These are phyloP conservation scores for Citrus cavaleriei DNA, from an alignment of 345 rosid genomes.

Conservation along the genomic window DNA sequence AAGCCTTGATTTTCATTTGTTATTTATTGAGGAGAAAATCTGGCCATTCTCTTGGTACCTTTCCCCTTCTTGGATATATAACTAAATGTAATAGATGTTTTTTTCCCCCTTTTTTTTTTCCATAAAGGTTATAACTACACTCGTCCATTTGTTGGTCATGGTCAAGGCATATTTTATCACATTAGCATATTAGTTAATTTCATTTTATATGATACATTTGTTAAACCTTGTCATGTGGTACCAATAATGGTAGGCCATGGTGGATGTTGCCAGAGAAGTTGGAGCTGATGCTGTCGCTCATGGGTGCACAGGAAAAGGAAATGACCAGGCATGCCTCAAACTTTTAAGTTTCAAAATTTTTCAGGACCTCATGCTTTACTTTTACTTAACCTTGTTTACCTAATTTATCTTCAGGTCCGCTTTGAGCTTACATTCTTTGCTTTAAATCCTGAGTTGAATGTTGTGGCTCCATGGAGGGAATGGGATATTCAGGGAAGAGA, in stretches of 20 bases:
- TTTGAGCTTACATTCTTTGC: slow-evolving; percentile 96
- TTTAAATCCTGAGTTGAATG: slow-evolving; percentile 80
- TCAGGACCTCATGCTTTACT: not conserved
- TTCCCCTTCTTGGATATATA: not conserved
- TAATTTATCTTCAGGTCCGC: slow-evolving; percentile 57
- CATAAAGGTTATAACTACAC: not conserved
- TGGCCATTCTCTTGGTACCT: not conserved
- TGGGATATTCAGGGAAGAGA: slow-evolving; percentile 96
- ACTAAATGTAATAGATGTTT: not conserved
- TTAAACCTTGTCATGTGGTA: not conserved
- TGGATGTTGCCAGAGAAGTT: slow-evolving; percentile 92
- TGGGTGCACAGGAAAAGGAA: slow-evolving; percentile 99
- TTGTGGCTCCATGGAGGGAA: slow-evolving; percentile 98
- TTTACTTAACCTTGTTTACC: slow-evolving; percentile 4
- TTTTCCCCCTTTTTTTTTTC: not conserved
- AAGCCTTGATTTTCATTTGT: not conserved
- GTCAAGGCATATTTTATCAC: not conserved
- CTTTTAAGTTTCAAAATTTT: not conserved
- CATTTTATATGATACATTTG: not conserved
- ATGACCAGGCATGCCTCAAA: slow-evolving; percentile 71
- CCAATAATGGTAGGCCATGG: slow-evolving; percentile 75
- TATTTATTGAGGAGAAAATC: not conserved
- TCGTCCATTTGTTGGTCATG: not conserved
- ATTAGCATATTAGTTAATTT: not conserved
- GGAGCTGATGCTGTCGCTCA: slow-evolving; percentile 98